Evolutionary conservation across 139 green algal species (phyloP), one percentile per base, ranked within the genome.

Genomic region (Tetradesmus lagerheimii): DNA sequence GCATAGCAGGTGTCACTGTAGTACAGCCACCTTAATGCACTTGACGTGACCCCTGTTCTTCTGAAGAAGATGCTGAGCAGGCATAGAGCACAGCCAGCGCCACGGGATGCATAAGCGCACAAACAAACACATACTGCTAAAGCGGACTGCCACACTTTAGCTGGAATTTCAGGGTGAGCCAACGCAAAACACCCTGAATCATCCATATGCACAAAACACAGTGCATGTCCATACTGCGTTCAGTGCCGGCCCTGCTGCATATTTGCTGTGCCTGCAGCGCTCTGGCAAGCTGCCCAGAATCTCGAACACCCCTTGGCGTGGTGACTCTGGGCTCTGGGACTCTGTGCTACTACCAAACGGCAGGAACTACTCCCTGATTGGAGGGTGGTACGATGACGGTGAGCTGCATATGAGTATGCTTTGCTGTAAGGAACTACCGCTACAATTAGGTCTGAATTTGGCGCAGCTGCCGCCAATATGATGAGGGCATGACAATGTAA

Each of bases 281-380:
- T 82, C 78, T 47, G 87, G 87, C 39, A 87, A 87, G 29, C 16
- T 91, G 38, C 87, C 87, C 38, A 77, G 78, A 35, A 87, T 86
- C 27, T 53, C 31, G 23, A 91, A 91, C 57, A 82, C 62, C 18
- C 79, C 78, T 18, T 91, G 87, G 87, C 87, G 87, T 31, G 78
- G 79, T 2, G 85, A 82, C 62, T 76, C 38, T 62, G 86, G 47
- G 1, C 47, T 90, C 12, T 90, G 75, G 76, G 86, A 90, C 76
- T 85, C 75, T 37, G 76, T 90, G 18, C 47, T 90, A 25, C 39
- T 91, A 39, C 50, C 87, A 12, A 83, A 87, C 43, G 79, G 62
- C 78, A 91, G 81, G 62, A 91, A 87, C 62, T 82, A 82, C 78
- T 87, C 79, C 23, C 57, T 91, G 29, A 29, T 87, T n/a, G 78